Evolutionary conservation across 768 basidiomycete species (phyloP).

Genomic region (Lactarius tabidus): DNA sequence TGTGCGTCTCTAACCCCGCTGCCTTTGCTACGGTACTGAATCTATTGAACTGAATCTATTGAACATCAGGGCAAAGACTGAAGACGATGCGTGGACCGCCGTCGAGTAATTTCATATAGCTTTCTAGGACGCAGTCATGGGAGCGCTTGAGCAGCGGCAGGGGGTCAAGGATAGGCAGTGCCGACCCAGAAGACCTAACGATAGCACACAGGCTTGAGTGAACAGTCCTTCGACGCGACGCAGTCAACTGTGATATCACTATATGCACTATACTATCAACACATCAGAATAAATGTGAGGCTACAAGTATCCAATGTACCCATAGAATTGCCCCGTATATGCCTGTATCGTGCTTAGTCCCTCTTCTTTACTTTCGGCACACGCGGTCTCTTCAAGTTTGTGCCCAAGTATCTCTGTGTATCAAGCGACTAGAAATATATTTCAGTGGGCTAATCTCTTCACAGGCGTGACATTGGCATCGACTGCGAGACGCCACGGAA

Average conservation of each 20-base stretch:
- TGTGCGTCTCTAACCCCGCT: not conserved
- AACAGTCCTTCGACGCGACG: slow-evolving; percentile 35
- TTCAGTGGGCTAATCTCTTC: slow-evolving; percentile 47
- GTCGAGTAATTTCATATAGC: slow-evolving; percentile 56
- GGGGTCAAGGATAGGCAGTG: slow-evolving; percentile 62
- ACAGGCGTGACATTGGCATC: slow-evolving; percentile 61
- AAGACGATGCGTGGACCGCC: slow-evolving; percentile 71
- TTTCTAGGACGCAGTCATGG: slow-evolving; percentile 44
- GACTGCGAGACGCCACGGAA: slow-evolving; percentile 59
- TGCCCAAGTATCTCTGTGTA: slow-evolving; percentile 53
- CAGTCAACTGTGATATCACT: slow-evolving; percentile 37
- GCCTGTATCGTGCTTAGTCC: too few relatives aligned
- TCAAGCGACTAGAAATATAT: slow-evolving; percentile 71
- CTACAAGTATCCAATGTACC: too few relatives aligned
- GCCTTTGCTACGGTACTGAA: too few relatives aligned
- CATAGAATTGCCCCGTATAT: too few relatives aligned
- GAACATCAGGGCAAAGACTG: slow-evolving; percentile 44
- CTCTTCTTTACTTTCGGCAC: too few relatives aligned
- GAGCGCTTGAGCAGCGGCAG: slow-evolving; percentile 43
- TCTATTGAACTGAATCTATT: too few relatives aligned
- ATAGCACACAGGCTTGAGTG: slow-evolving; percentile 41
- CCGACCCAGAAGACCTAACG: slow-evolving; percentile 38
- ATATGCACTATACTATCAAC: too few relatives aligned
- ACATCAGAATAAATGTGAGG: too few relatives aligned
- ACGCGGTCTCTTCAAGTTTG: slow-evolving; percentile 44